phyloP scores from a whole-genome alignment of 257 asterid species.

The Cynanchum wilfordii region DNA sequence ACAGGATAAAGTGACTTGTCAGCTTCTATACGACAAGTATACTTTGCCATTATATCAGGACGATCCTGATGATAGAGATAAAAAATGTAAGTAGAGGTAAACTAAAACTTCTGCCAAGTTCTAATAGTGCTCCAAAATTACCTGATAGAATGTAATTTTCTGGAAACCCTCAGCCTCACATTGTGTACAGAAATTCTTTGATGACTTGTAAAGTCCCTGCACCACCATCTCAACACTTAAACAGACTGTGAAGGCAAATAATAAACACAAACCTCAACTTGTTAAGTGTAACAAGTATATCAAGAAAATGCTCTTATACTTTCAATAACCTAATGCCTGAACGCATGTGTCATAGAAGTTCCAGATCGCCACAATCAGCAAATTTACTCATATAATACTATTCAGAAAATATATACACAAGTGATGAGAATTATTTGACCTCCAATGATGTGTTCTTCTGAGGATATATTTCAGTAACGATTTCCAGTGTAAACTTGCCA shows the following conservation, averaged over 20 bases:
- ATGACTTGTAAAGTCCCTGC: conserved; percentile 92
- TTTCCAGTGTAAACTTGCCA: conserved; percentile 68
- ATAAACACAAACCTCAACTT: neutral
- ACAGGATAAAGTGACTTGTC: conserved; percentile 92
- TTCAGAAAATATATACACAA: neutral
- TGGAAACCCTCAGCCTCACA: conserved; percentile 98
- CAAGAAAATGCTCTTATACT: neutral
- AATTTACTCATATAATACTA: neutral
- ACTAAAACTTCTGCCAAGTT: neutral
- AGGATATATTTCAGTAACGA: conserved; percentile 79
- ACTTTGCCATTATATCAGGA: conserved; percentile 93
- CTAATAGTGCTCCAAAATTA: conserved; percentile 11
- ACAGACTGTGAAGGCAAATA: conserved; percentile 1
- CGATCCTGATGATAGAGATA: conserved; percentile 58
- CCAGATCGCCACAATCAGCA: neutral
- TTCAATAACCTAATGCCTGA: neutral
- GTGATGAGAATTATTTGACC: conserved; percentile 31
- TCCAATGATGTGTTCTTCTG: conserved; percentile 88
- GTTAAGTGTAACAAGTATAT: neutral
- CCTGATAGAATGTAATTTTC: conserved; percentile 92
- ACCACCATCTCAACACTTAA: conserved; percentile 22
- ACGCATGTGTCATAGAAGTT: neutral
- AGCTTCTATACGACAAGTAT: conserved; percentile 87
- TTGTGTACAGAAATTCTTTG: conserved; percentile 94
- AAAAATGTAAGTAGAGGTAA: conserved; percentile 20